A percentile compares a stretch with the other conserved stretches of the same genome.
These are phyloP conservation scores for Guadua angustifolia DNA, from an alignment of 176 grass and related monocot species.

Conservation along the genomic window DNA sequence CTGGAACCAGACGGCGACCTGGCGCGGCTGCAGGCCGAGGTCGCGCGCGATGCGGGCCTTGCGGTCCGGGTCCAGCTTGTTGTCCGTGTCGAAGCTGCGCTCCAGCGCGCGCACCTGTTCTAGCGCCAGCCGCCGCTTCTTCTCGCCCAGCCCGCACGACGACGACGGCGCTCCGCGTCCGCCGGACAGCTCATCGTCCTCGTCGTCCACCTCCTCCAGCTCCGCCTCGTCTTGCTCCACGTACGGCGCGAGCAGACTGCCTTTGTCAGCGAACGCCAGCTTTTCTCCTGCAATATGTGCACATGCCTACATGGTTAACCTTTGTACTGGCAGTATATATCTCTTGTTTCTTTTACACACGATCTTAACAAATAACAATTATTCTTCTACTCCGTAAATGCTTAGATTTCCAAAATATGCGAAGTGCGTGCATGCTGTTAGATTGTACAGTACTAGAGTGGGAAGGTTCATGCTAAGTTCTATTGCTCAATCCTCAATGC, in stretches of 20 bases:
- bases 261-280: slow-evolving; percentile 34
- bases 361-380: not conserved
- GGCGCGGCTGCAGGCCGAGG: slow-evolving; percentile 82
- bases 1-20: slow-evolving; percentile 97
- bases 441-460: not conserved
- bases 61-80: slow-evolving; percentile 73
- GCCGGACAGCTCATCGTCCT: slow-evolving; percentile 6
- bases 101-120: slow-evolving; percentile 69
- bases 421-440: not conserved
- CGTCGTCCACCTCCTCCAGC: slow-evolving; percentile 44
- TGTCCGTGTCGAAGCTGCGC: slow-evolving; percentile 66
- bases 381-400: not conserved
- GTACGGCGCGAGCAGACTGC: not conserved
- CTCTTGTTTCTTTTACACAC: not conserved
- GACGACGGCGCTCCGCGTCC: not conserved
- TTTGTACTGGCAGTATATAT: not conserved
- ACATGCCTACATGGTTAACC: not conserved
- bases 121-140: slow-evolving; percentile 57
- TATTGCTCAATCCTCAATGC: not conserved
- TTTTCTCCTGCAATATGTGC: slow-evolving; percentile 37
- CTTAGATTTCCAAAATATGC: not conserved
- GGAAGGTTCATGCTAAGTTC: not conserved
- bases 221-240: slow-evolving; percentile 49
- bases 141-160: slow-evolving; percentile 56
- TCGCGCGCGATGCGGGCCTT: slow-evolving; percentile 74